Base-by-base conservation (phyloP, 2,329 filamentous ascomycete genomes). In the Pseudocercospora eumusae region DNA sequence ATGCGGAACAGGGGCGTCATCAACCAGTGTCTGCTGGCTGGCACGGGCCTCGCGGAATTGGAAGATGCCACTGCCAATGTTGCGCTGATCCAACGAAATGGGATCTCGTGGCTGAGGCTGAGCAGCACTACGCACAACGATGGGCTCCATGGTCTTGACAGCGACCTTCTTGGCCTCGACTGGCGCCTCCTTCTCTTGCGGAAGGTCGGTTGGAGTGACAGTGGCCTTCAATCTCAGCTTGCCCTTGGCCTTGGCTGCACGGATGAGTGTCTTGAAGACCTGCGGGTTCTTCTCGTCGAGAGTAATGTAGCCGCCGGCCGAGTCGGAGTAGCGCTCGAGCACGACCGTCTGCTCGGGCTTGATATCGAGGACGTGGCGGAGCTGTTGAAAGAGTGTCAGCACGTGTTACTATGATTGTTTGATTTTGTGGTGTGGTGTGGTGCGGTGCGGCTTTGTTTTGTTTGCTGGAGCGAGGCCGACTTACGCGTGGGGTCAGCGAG, bases 251-350 rank as follows among this genome's bases (percentile, higher is more conserved):
- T 97, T 99, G 67, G 95, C 95, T 68, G 95, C 95, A 72, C 95
- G 89, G 76, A 95, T 93, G 45, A 99, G 88, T 75, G 97, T 95
- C 82, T 97, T 98, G 83, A 96, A 99, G 72, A 96, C 91, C 50
- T 90, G 83, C 8, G 85, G 79, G 73, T 96, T 96, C 74, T 83
- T 82, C 65, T 86, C 82, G 75, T 96, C 89, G 63, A 99, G 88
- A 49, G 85, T 82, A 68, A 98, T 85, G 77, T 90, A 98, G 67
- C 87, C 82, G 50, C 84, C 89, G 67, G 92, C 91, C 67, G 92
- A 97, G 78, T 99, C 95, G 67, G 95, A 98, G 80, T 92, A 99
- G 69, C 95, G 91, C 81, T 98, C 93, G 72, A 98, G 88, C 71
- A 87, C 78, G 74, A 88, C 84, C 56, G 84, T 78, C 64, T 85